phyloP scores from a whole-genome alignment of 306 rosid genomes.

The Oxytropis ochrocephala region DNA sequence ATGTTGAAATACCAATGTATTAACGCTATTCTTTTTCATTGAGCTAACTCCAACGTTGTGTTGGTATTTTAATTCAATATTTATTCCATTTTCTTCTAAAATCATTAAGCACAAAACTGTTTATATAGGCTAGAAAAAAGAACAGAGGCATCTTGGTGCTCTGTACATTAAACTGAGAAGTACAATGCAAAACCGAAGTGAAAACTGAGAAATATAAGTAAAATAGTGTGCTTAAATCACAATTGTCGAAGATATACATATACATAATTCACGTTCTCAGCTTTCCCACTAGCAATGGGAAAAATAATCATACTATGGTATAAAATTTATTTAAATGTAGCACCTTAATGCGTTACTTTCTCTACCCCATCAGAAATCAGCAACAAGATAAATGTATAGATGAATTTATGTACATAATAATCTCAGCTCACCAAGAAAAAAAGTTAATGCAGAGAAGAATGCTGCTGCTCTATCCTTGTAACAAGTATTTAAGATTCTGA shows the following conservation, averaged over 20 bases:
- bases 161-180: not conserved
- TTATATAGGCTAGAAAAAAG: not conserved
- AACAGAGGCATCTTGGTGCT: not conserved
- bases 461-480: constrained; percentile 31
- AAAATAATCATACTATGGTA: constrained; percentile 15
- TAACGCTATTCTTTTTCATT: not conserved
- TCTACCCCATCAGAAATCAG: constrained; percentile 20
- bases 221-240: constrained; percentile 17
- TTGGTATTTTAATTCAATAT: too few species aligned
- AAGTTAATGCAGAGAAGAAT: constrained; percentile 2
- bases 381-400: constrained; percentile 8
- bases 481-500: constrained; percentile 53
- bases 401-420: constrained; percentile 36
- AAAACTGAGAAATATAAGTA: too few species aligned
- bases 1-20: not conserved
- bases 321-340: constrained; percentile 18
- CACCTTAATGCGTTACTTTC: constrained; percentile 12
- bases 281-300: constrained; percentile 14
- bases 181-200: not conserved
- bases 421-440: constrained; percentile 16
- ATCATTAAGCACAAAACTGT: not conserved
- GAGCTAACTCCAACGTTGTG: too few species aligned
- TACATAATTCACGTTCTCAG: not conserved
- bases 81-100: too few species aligned
- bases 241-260: constrained; percentile 11